These are phyloP conservation scores for Sporothrix phasma DNA, from an alignment of 2,329 filamentous ascomycete genomes.

Conservation along the genomic window DNA sequence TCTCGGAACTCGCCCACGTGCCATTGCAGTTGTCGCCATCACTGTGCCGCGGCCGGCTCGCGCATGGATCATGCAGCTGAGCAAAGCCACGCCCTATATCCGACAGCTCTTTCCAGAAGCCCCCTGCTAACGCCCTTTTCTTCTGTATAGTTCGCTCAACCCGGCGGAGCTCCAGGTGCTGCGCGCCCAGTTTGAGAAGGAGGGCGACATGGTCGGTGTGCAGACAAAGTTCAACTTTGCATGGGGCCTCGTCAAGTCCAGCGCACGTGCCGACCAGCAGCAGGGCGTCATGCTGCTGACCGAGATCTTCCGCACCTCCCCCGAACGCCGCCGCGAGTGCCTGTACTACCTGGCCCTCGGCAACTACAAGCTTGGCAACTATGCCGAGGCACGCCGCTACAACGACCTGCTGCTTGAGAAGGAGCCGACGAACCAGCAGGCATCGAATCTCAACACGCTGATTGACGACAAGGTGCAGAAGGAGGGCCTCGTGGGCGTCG, in stretches of 20 bases:
- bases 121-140: background rate
- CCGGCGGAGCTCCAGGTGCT: constrained; percentile 86
- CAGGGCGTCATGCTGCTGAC: constrained; percentile 86
- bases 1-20: background rate
- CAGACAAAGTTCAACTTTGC: constrained; percentile 99
- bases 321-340: constrained; percentile 90
- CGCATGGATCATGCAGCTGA: background rate
- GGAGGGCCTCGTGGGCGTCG: constrained; percentile 88
- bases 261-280: constrained; percentile 75
- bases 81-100: background rate
- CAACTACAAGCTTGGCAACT: constrained; percentile 98
- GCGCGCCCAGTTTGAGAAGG: constrained; percentile 90
- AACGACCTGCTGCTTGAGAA: constrained; percentile 87
- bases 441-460: constrained; percentile 70
- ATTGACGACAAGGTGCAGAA: constrained; percentile 95
- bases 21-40: background rate
- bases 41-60: background rate
- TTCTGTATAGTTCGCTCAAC: constrained; percentile 61
- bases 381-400: constrained; percentile 85
- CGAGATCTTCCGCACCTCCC: constrained; percentile 90
- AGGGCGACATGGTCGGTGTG: constrained; percentile 90
- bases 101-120: too few species aligned
- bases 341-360: constrained; percentile 96
- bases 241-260: constrained; percentile 96
- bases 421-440: constrained; percentile 86